A percentile compares a stretch with the other conserved stretches of the same genome.
Evolutionary conservation across 1,139 yeast genomes (phyloP).

Genomic region (Protomyces macrosporus): DNA sequence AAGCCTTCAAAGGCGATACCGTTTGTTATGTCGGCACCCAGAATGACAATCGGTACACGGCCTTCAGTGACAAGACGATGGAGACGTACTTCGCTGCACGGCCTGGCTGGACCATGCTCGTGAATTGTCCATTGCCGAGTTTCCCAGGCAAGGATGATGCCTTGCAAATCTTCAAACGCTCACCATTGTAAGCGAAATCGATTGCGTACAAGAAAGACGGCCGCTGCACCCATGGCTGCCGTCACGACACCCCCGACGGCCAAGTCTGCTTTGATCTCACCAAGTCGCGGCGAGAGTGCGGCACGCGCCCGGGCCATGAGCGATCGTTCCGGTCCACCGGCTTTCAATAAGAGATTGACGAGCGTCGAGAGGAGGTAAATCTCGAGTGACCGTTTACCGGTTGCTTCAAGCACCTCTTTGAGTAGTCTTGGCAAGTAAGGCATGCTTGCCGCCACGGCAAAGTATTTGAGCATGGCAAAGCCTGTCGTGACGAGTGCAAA

Average conservation of each 20-base stretch:
- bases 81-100: not conserved
- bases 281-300: not conserved
- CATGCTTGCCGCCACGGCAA: not conserved
- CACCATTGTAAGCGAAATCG: not conserved
- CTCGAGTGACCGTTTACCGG: constrained; percentile 8
- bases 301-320: not conserved
- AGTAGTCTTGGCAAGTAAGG: not conserved
- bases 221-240: not conserved
- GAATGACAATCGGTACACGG: constrained; percentile 16
- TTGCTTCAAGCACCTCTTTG: not conserved
- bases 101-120: constrained; percentile 6
- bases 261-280: not conserved
- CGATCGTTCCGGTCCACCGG: not conserved
- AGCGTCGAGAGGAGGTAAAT: constrained; percentile 1
- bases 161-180: not conserved
- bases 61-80: constrained; percentile 10
- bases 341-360: not conserved
- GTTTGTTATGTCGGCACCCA: constrained; percentile 20
- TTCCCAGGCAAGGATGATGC: constrained; percentile 25
- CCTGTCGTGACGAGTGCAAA: constrained; percentile 14
- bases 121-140: constrained; percentile 3
- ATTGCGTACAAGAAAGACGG: not conserved
- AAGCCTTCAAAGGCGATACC: constrained; percentile 6
- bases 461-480: constrained; percentile 1
- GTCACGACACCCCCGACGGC: not conserved